Percentiles rank a stretch among this genome's conserved stretches.
phyloP scores from a whole-genome alignment of 1,139 yeast species.

The Eremothecium sinecaudum region DNA sequence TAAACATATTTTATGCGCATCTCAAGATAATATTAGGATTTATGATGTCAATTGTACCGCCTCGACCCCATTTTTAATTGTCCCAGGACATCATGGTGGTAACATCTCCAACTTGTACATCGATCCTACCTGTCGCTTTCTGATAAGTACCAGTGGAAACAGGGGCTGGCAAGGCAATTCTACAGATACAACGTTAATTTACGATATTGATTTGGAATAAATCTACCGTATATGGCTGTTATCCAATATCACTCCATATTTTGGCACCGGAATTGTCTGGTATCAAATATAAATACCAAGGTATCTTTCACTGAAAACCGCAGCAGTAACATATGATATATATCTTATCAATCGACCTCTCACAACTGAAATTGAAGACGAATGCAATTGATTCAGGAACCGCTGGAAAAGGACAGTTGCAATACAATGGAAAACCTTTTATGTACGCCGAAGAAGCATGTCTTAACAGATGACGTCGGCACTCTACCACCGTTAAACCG shows the following conservation, averaged over 20 bases:
- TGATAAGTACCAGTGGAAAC: slow-evolving; percentile 88
- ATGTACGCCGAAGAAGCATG: slow-evolving; percentile 5
- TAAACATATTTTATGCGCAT: slow-evolving; percentile 74
- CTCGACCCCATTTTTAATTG: slow-evolving; percentile 41
- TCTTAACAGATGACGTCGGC: slow-evolving; percentile 1
- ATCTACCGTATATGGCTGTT: no score
- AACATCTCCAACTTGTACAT: slow-evolving; percentile 60
- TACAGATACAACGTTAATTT: slow-evolving; percentile 72
- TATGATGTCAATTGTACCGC: slow-evolving; percentile 52
- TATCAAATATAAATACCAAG: no score
- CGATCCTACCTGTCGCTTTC: slow-evolving; percentile 78
- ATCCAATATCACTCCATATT: no score
- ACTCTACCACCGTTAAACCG: slow-evolving; percentile 7
- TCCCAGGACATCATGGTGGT: slow-evolving; percentile 61
- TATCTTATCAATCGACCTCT: no score
- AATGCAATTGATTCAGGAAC: no score
- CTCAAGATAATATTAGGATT: slow-evolving; percentile 79
- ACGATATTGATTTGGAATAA: slow-evolving; percentile 46
- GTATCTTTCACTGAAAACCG: neutral
- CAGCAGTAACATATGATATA: neutral
- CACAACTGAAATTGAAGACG: no score
- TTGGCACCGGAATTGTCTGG: no score
- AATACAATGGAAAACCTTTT: no score
- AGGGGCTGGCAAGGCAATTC: slow-evolving; percentile 88
- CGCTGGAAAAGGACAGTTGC: no score